Conservation (phyloP, 257 asterid species). For the Solanum bulbocastanum region DNA sequence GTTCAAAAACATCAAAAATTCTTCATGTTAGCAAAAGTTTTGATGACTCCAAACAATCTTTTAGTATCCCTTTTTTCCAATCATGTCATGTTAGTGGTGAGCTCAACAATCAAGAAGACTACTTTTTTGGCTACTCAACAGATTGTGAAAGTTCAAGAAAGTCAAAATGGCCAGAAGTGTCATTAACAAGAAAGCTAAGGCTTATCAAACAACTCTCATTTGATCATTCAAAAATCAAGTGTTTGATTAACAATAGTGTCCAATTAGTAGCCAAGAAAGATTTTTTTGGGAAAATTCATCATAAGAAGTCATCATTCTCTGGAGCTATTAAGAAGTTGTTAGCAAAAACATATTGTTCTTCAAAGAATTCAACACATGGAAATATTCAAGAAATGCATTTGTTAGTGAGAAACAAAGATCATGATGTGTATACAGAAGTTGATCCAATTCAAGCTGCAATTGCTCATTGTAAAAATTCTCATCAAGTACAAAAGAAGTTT, state of each 20-base stretch:
- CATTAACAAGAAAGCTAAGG: conserved; percentile 41
- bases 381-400: conserved; percentile 15
- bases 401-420: conserved; percentile 31
- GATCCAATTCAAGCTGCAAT: conserved; percentile 78
- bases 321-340: conserved; percentile 54
- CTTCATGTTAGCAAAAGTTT: neutral
- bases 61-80: conserved; percentile 43
- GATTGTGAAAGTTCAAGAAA: neutral
- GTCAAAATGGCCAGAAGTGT: conserved; percentile 11
- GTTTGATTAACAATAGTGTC: conserved; percentile 29
- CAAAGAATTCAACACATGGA: conserved; percentile 13
- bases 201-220: conserved; percentile 30
- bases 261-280: neutral
- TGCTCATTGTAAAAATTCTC: conserved; percentile 79
- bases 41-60: conserved; percentile 14
- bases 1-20: neutral
- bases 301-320: conserved; percentile 70
- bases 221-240: conserved; percentile 38
- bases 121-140: conserved; percentile 10
- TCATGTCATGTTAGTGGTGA: conserved; percentile 66
- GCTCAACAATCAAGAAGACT: conserved; percentile 28
- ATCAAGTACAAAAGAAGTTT: conserved; percentile 8
- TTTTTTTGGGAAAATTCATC: conserved; percentile 44
- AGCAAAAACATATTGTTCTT: conserved; percentile 23
- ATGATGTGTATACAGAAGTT: conserved; percentile 35